Conservation (phyloP, 1,284 basidiomycete species). For the Fomitopsis betulina region DNA sequence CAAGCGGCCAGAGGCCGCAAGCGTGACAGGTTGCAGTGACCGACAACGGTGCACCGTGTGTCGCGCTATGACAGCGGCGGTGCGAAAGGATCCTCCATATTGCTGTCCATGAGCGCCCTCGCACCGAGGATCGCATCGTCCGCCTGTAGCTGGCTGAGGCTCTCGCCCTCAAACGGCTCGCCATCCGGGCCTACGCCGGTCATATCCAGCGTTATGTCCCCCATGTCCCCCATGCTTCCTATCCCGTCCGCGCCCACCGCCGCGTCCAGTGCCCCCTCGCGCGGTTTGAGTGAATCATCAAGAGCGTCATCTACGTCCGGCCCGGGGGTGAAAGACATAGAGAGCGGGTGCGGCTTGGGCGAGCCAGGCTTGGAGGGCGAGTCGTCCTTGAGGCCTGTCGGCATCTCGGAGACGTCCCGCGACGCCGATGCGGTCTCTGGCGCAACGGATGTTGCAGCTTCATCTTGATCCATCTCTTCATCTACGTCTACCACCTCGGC, state of each 20-base stretch:
- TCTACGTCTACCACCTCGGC: slow-evolving; percentile 36
- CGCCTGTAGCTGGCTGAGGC: slow-evolving; percentile 51
- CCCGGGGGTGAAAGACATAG: slow-evolving; percentile 34
- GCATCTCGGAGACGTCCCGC: slow-evolving; percentile 32
- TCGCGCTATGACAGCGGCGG: slow-evolving; percentile 9
- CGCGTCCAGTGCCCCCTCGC: slow-evolving; percentile 10
- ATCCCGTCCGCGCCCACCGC: slow-evolving; percentile 27
- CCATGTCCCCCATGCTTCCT: slow-evolving; percentile 4
- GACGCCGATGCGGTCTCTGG: slow-evolving; percentile 32
- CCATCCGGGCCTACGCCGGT: slow-evolving; percentile 61
- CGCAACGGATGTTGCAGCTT: slow-evolving; percentile 47
- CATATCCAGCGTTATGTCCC: slow-evolving; percentile 46
- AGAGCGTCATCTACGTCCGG: slow-evolving; percentile 25
- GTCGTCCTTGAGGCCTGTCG: slow-evolving; percentile 34
- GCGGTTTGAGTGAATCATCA: slow-evolving; percentile 22
- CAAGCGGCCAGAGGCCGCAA: too few species aligned
- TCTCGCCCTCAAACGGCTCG: slow-evolving; percentile 48
- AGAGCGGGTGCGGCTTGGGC: slow-evolving; percentile 52
- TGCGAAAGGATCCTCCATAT: slow-evolving; percentile 50
- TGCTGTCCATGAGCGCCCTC: slow-evolving; percentile 54
- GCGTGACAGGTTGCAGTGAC: too few species aligned
- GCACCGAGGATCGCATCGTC: slow-evolving; percentile 48
- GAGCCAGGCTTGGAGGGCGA: slow-evolving; percentile 55
- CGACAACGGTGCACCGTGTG: not conserved
- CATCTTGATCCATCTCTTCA: slow-evolving; percentile 63